A percentile compares a stretch with the other conserved stretches of the same genome.
Evolutionary conservation across 805 yeast species (phyloP).

Genomic region (Candida pseudofarinosa): DNA sequence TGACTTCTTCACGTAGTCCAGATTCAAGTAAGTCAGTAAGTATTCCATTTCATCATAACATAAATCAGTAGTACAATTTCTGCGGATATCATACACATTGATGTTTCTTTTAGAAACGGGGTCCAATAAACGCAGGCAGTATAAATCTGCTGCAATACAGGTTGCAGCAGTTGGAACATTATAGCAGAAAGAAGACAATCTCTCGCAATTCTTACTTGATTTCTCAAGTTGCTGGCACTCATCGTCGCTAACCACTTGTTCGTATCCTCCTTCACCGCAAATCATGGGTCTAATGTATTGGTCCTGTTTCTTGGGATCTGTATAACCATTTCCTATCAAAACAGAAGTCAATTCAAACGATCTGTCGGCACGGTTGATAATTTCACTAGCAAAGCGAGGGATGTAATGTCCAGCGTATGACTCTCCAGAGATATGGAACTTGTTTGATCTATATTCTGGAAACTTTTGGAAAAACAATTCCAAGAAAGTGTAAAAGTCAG

Average conservation of each 20-base stretch:
- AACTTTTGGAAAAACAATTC: slow-evolving; percentile 78
- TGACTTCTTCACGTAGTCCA: slow-evolving; percentile 47
- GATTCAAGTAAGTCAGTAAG: slow-evolving; percentile 51
- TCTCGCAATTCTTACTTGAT: slow-evolving; percentile 32
- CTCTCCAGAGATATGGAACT: slow-evolving; percentile 89
- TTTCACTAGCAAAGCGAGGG: slow-evolving; percentile 83
- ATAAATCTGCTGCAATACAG: slow-evolving; percentile 38
- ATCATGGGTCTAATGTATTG: slow-evolving; percentile 42
- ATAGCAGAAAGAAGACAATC: slow-evolving; percentile 29
- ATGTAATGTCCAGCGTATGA: slow-evolving; percentile 93
- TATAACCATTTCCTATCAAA: slow-evolving; percentile 43
- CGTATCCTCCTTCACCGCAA: slow-evolving; percentile 43
- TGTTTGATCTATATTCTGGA: slow-evolving; percentile 57
- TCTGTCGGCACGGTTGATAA: slow-evolving; percentile 59
- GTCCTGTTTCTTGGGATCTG: slow-evolving; percentile 39
- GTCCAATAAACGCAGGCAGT: slow-evolving; percentile 26
- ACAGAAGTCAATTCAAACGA: slow-evolving; percentile 35
- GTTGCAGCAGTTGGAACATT: slow-evolving; percentile 26
- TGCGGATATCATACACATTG: slow-evolving; percentile 64
- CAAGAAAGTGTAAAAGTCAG: slow-evolving; percentile 81
- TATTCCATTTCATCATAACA: slow-evolving; percentile 52
- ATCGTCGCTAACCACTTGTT: slow-evolving; percentile 30
- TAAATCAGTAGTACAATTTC: slow-evolving; percentile 45
- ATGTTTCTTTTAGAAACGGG: slow-evolving; percentile 46
- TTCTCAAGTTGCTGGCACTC: slow-evolving; percentile 32